Evolutionary conservation across 2,329 filamentous ascomycete genomes (phyloP).

Genomic region (Epicoccum sorghinum): DNA sequence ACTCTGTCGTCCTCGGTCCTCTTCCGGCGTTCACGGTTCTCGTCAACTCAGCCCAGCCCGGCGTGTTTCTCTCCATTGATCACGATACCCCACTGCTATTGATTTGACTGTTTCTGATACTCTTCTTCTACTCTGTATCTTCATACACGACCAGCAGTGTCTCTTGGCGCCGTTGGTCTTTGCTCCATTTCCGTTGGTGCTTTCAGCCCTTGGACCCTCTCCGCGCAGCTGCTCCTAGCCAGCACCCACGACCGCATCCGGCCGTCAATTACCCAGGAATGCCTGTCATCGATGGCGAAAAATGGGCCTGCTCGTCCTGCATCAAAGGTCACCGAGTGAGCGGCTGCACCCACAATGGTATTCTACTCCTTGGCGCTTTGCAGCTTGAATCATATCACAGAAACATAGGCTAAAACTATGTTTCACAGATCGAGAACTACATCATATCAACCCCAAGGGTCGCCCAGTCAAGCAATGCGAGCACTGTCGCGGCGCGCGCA

Average conservation of each 20-base stretch:
- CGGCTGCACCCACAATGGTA: constrained; percentile 96
- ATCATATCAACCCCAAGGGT: constrained; percentile 97
- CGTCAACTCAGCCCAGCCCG: constrained; percentile 29
- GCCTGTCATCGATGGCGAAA: constrained; percentile 76
- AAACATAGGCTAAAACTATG: constrained; percentile 24
- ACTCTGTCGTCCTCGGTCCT: constrained; percentile 40
- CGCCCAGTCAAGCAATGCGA: constrained; percentile 96
- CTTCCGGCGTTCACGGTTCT: constrained; percentile 48
- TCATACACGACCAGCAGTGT: constrained; percentile 22
- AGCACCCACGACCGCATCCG: constrained; percentile 43
- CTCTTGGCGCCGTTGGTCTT: constrained; percentile 25
- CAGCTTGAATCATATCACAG: constrained; percentile 3
- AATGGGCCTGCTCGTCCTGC: constrained; percentile 97
- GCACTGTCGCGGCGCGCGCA: constrained; percentile 94
- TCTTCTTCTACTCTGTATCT: constrained; percentile 29
- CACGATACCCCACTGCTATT: constrained; percentile 45
- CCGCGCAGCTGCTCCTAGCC: constrained; percentile 32
- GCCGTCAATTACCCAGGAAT: constrained; percentile 41
- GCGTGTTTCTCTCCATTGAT: constrained; percentile 36
- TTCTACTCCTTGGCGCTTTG: constrained; percentile 29
- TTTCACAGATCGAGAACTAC: constrained; percentile 78
- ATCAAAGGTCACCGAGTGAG: constrained; percentile 98
- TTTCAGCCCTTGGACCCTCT: constrained; percentile 19
- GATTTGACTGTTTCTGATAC: constrained; percentile 27
- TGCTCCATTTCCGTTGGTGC: constrained; percentile 17